Base-by-base conservation (phyloP, 2,329 filamentous ascomycete genomes). In the Shiraia bambusicola region DNA sequence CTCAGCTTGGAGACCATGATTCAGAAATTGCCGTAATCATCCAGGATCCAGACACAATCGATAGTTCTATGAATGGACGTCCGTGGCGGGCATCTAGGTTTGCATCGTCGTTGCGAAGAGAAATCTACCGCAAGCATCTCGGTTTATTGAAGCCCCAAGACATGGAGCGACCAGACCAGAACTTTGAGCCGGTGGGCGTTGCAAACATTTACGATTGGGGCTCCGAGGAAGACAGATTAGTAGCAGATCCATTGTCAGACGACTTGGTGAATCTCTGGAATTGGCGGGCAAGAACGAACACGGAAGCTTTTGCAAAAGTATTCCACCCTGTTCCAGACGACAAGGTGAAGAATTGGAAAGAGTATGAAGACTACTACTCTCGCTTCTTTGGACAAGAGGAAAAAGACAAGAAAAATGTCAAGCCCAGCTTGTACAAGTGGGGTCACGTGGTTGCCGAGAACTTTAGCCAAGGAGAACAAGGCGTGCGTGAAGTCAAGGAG, bases 41-140 rank as follows among this genome's bases (percentile, higher is more conserved):
- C 59, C 86, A 93, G 65, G 89, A 94, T 63, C 79, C 82, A 2
- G 80, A 83, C 1, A 73, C 82, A 1, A 73, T 95, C 12, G 79
- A 86, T 11, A 84, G 83, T 13, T 71, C 69, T 46, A 94, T 95
- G 87, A 78, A 84, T 49, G 87, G 88, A 3, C 73, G 76, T 15
- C 81, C 81, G 0, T 95, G 79, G 72, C 78, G 76, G 24, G 92
- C 88, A 6, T 84, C 83, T 7, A 78, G 80, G 42, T 91, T 92
- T 61, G 90, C 90, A 1, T 75, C 88, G 4, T 88, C 85, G 1
- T 83, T 96, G 9, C 86, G 92, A 15, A 82, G 91, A 26, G 83
- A 90, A 64, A 81, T 96, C 49, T 95, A 88, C 82, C 83, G 91
- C 54, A 94, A 96, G 72, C 92, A 96, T 64, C 79, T 96, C 2